Conservation (phyloP, 2,329 filamentous ascomycete genomes). For the Rhynchosporium secalis region DNA sequence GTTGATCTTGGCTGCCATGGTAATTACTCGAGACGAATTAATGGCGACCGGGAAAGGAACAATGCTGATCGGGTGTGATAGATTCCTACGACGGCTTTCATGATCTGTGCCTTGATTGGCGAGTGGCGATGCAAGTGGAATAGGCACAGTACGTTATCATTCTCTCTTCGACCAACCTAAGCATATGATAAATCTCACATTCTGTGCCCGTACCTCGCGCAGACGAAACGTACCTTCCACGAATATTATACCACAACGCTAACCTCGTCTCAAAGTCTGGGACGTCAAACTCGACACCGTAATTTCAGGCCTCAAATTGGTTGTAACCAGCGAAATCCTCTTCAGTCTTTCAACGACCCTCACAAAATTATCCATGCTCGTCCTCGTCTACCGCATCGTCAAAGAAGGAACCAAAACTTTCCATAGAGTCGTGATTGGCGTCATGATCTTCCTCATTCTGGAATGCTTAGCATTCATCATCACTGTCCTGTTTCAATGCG, state of each 20-base stretch:
- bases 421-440: slow-evolving; percentile 34
- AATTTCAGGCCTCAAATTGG: slow-evolving; percentile 40
- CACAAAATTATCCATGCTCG: slow-evolving; percentile 43
- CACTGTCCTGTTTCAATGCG: slow-evolving; percentile 44
- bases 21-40: slow-evolving; percentile 29
- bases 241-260: background rate
- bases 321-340: slow-evolving; percentile 42
- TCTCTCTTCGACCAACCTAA: no score
- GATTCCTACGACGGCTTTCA: slow-evolving; percentile 42
- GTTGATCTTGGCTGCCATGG: slow-evolving; percentile 46
- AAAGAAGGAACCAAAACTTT: slow-evolving; percentile 39
- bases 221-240: background rate
- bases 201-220: no score
- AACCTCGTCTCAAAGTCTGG: slow-evolving; percentile 37
- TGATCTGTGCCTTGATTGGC: slow-evolving; percentile 38
- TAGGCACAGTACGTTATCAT: slow-evolving; percentile 36
- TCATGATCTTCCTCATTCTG: slow-evolving; percentile 40
- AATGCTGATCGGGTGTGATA: slow-evolving; percentile 15
- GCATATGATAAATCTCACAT: no score
- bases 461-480: slow-evolving; percentile 40
- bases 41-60: background rate
- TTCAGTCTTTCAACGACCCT: slow-evolving; percentile 41
- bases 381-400: slow-evolving; percentile 40
- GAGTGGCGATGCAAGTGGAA: slow-evolving; percentile 42
- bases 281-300: slow-evolving; percentile 41